Conservation (phyloP, 495 filamentous ascomycete genomes). For the Penicillium malachiteum region DNA sequence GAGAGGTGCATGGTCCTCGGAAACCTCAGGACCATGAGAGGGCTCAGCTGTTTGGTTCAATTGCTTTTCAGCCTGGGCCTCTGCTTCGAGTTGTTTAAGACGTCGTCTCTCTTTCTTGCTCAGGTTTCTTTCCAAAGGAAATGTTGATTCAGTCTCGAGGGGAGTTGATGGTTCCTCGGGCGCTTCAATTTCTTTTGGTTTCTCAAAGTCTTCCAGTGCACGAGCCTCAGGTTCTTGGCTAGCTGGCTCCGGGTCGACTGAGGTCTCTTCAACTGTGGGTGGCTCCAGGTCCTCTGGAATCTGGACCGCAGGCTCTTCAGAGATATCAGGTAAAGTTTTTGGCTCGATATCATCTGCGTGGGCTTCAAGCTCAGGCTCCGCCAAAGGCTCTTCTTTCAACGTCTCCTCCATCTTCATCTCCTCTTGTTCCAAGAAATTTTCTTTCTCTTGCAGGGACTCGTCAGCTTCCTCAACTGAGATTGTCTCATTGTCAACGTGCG, state of each 20-base stretch:
- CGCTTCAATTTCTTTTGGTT: slow-evolving; percentile 6
- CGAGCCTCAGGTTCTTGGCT: slow-evolving; percentile 2
- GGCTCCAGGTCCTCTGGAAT: background rate
- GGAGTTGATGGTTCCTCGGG: background rate
- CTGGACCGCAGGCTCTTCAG: background rate
- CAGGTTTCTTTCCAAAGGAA: slow-evolving; percentile 21
- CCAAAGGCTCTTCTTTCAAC: background rate
- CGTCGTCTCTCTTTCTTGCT: slow-evolving; percentile 36
- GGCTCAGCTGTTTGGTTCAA: background rate
- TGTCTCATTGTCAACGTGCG: slow-evolving; percentile 3
- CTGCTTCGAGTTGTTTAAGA: slow-evolving; percentile 20
- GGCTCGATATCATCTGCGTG: background rate
- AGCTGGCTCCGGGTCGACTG: background rate
- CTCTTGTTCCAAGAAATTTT: slow-evolving; percentile 25
- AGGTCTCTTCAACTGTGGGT: background rate
- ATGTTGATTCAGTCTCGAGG: slow-evolving; percentile 11
- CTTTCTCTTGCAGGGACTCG: slow-evolving; percentile 23
- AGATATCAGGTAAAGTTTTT: background rate
- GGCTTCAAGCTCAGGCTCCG: background rate
- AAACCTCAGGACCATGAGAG: background rate
- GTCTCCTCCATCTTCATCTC: slow-evolving; percentile 3
- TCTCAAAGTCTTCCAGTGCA: slow-evolving; percentile 6
- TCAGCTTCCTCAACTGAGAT: background rate
- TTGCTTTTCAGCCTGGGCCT: slow-evolving; percentile 5
- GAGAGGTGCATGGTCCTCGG: background rate